phyloP scores from a whole-genome alignment of 164 flowering plant genomes.

The Magnolia kwangsiensis region DNA sequence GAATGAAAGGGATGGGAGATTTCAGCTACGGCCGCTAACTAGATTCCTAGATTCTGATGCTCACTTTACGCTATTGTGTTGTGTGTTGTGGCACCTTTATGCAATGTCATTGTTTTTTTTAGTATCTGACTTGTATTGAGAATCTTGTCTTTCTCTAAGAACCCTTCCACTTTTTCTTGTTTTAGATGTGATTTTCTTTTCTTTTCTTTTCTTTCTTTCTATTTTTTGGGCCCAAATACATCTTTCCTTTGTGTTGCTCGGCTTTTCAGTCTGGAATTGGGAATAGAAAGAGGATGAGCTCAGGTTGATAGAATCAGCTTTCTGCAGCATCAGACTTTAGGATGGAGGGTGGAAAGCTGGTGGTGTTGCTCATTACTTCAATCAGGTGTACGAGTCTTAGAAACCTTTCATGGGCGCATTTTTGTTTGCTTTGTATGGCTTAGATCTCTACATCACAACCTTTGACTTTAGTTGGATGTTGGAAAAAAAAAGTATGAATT shows the following conservation, averaged over 20 bases:
- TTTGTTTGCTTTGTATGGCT: background rate
- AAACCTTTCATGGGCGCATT: background rate
- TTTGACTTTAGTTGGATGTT: background rate
- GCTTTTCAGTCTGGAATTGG: background rate
- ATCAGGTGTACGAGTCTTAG: background rate
- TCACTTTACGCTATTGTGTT: conserved; percentile 23
- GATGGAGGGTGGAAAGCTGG: background rate
- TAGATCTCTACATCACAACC: background rate
- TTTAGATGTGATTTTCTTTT: conserved; percentile 11
- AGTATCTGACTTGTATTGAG: conserved; percentile 25
- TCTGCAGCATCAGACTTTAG: too few relatives aligned
- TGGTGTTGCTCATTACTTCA: background rate
- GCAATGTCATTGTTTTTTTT: conserved; percentile 16
- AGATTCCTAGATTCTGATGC: conserved; percentile 66
- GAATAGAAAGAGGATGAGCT: background rate
- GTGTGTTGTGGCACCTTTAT: conserved; percentile 21
- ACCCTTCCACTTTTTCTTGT: conserved; percentile 11
- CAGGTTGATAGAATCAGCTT: background rate
- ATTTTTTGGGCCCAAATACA: conserved; percentile 1
- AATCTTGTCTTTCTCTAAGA: conserved; percentile 21
- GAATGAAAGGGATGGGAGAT: conserved; percentile 14
- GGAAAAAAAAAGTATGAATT: background rate
- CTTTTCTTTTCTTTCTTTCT: conserved; percentile 7
- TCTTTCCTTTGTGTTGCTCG: background rate
- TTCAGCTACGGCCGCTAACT: conserved; percentile 23